Base-by-base conservation (phyloP, 768 basidiomycete species). In the Leccinum incarnatum region DNA sequence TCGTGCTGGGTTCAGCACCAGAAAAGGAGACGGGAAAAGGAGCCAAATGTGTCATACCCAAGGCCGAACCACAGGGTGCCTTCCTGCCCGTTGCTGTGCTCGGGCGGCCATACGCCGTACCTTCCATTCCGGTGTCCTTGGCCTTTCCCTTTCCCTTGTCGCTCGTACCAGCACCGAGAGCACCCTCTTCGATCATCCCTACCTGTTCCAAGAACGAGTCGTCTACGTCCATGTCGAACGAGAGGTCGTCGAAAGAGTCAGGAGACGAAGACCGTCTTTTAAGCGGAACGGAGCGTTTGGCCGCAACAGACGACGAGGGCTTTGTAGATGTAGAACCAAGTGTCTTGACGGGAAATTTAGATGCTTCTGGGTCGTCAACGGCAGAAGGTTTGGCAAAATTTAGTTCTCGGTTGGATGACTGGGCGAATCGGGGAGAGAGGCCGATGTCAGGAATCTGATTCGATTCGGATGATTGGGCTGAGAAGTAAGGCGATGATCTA, bases 181-280 rank as follows among this genome's bases (percentile, higher is more conserved):
- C 65, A 23, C 63, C 61, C 48, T 61, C 60, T 61, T 72, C 69
- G 34, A 68, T 65, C 64, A 61, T 62, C 34, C 70, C 72, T 56
- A 69, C 64, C 58, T 77, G 76, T 61, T 74, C 76, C 21, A 80
- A 67, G 58, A 82, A 74, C 12, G 64, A 72, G 5, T 75, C 78
- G 50, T 77, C 73, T 47, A 79, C 63, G 12, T 71, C 71, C 65
- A 74, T 63, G 34, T 72, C 72, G 45, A 74, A 67, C 27, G 72
- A 65, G 30, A 77, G 74, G 57, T 74, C 72, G 50, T 73, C 75
- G 56, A 62, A 73, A 19, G 71, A 62, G 52, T 72, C 71, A 12
- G 64, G 62, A 51, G 65, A 69, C 51, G 17, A 36, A n/a, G 69
- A 17, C 45, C 53, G 45, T 56, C 62, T 63, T 53, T 17, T 51